These are phyloP conservation scores for Macrolepiota albuminosa DNA, from an alignment of 768 basidiomycete species.

Conservation along the genomic window DNA sequence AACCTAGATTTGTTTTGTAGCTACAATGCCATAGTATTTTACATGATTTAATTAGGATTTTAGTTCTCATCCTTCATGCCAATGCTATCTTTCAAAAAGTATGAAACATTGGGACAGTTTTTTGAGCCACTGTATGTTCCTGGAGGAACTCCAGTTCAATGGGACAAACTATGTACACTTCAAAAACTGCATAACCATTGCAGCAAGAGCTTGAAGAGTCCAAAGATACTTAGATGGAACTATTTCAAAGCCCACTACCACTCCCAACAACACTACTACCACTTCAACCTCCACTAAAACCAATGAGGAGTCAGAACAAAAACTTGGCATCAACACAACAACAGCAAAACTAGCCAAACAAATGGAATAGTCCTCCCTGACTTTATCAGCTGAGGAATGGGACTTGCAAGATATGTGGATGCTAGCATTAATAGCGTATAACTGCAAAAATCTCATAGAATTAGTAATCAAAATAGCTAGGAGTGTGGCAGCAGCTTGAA, in stretches of 20 bases:
- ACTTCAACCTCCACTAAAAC: too few species aligned
- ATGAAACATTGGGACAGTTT: too few species aligned
- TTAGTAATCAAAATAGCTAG: neutral
- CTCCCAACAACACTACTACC: too few species aligned
- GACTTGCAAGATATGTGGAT: neutral
- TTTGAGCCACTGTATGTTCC: too few species aligned
- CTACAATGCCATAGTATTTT: too few species aligned
- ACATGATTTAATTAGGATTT: too few species aligned
- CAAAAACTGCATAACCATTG: neutral
- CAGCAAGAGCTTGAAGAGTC: neutral
- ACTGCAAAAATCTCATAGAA: neutral
- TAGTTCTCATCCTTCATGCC: neutral
- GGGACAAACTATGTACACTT: neutral
- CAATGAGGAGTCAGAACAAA: too few species aligned
- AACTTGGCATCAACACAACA: too few species aligned
- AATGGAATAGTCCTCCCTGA: neutral
- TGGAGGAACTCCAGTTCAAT: neutral
- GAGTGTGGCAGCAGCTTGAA: neutral
- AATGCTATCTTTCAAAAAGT: too few species aligned
- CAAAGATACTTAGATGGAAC: neutral
- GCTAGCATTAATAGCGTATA: neutral
- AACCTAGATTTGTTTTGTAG: too few species aligned
- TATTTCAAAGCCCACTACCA: neutral
- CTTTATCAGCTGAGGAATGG: neutral
- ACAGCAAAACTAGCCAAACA: too few species aligned